Evolutionary conservation across 306 rosid genomes (phyloP), one percentile per base, ranked within the genome.

Genomic region (Lathyrus aphaca): DNA sequence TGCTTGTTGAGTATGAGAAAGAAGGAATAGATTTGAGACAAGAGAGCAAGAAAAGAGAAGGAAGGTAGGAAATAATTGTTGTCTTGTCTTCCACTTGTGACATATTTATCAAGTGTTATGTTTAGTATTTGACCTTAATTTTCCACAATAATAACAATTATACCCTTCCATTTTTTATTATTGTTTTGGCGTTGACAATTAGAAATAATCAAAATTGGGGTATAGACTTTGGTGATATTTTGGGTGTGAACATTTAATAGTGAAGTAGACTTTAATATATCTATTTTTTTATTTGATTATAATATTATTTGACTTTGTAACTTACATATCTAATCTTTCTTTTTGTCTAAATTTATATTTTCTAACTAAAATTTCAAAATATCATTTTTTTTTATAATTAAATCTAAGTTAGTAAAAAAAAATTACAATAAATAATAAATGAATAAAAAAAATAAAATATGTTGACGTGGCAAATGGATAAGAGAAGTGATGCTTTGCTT

Each of bases 401-500:
- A 51, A 3, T 0, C 10, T 51, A 8, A 10, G 2, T 2, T 18
- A 10, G 13, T 45, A 13, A 0, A n/a, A n/a, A 43, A 14, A 45
- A 45, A 6, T 29, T 29, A 4, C 6, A 4, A 29, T 29, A 29
- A 4, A 29, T 29, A 29, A 4, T 29, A 0, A 35, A 32, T 3
- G n/a, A 35, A 19, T 18, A 10, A 37, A 51, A 21, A 39, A 14
- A 9, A 39, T 21, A 54, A 54, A 54, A 69, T 8, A 42, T 43
- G 10, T 0, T 53, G 12, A 66, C 25, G 12, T 30, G 32, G 49
- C 44, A 50, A 17, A 18, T 13, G 6, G 82, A 75, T 73, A 79
- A 13, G 82, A 58, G 66, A 76, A 35, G 14, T 6, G 82, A 75
- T 69, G 79, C 77, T 60, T 77, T 32, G 86, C 82, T 82, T 74